phyloP scores from a whole-genome alignment of 2,329 filamentous ascomycete species.

The Pestalotiopsis sp. region DNA sequence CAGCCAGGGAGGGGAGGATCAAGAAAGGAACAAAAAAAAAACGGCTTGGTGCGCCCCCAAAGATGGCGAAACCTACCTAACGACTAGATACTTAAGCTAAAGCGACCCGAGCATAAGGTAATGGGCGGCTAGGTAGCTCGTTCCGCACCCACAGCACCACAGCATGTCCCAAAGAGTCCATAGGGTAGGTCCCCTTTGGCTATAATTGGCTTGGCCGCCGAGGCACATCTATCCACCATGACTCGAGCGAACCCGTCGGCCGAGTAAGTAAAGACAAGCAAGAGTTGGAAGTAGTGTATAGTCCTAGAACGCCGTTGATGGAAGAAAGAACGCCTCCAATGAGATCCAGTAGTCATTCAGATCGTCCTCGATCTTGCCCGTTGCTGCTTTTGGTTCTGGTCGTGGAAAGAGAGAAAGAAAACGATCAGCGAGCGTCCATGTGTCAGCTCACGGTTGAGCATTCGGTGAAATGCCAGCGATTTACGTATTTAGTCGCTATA shows the following conservation, averaged over 20 bases:
- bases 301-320: too few species aligned
- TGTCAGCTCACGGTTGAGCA: background rate
- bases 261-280: constrained; percentile 3
- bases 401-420: too few species aligned
- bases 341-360: background rate
- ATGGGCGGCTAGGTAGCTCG: constrained; percentile 1
- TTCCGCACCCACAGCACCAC: background rate
- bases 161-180: background rate
- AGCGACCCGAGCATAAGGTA: constrained; percentile 10
- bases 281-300: background rate
- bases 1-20: too few species aligned
- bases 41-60: background rate
- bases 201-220: background rate
- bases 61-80: constrained; percentile 5
- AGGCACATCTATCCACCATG: background rate
- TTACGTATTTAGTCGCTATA: background rate
- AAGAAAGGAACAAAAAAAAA: background rate
- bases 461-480: background rate
- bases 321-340: background rate
- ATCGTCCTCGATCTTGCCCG: too few species aligned
- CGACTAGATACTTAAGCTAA: constrained; percentile 1
- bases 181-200: background rate
- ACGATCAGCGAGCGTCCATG: background rate
- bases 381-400: too few species aligned
- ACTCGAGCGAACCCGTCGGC: constrained; percentile 2